Evolutionary conservation across 2,329 filamentous ascomycete genomes (phyloP).

Genomic region (Arachnopeziza araneosa): DNA sequence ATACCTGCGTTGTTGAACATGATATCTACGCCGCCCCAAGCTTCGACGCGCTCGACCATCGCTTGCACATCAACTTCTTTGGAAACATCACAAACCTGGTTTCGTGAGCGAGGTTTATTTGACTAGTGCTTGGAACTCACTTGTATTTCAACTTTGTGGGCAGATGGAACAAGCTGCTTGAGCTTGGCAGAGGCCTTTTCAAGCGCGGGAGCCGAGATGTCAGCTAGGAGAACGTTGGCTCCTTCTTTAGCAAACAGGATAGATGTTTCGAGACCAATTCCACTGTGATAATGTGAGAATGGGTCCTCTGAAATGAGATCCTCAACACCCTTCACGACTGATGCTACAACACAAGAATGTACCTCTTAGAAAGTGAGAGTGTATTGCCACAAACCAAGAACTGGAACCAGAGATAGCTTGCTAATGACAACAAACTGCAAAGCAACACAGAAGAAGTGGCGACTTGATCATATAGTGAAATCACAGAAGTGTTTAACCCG

Average conservation of each 20-base stretch:
- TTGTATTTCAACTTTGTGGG: slow-evolving; percentile 43
- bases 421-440: too few relatives aligned
- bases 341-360: not conserved
- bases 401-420: not conserved
- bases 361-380: not conserved
- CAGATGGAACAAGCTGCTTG: slow-evolving; percentile 49
- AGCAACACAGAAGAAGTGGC: too few relatives aligned
- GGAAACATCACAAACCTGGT: slow-evolving; percentile 56
- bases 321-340: not conserved
- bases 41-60: slow-evolving; percentile 55
- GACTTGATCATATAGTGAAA: not conserved
- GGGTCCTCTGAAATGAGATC: not conserved
- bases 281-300: slow-evolving; percentile 37
- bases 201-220: slow-evolving; percentile 60
- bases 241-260: slow-evolving; percentile 69
- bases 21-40: slow-evolving; percentile 66
- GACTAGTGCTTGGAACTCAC: slow-evolving; percentile 9
- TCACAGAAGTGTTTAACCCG: not conserved
- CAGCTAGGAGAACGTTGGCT: slow-evolving; percentile 64
- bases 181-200: slow-evolving; percentile 56
- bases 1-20: slow-evolving; percentile 80
- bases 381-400: not conserved
- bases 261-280: slow-evolving; percentile 69
- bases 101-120: slow-evolving; percentile 6
- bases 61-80: slow-evolving; percentile 60